Evolutionary conservation across 2,329 filamentous ascomycete species (phyloP).

Genomic region (Stagonosporopsis tanaceti): DNA sequence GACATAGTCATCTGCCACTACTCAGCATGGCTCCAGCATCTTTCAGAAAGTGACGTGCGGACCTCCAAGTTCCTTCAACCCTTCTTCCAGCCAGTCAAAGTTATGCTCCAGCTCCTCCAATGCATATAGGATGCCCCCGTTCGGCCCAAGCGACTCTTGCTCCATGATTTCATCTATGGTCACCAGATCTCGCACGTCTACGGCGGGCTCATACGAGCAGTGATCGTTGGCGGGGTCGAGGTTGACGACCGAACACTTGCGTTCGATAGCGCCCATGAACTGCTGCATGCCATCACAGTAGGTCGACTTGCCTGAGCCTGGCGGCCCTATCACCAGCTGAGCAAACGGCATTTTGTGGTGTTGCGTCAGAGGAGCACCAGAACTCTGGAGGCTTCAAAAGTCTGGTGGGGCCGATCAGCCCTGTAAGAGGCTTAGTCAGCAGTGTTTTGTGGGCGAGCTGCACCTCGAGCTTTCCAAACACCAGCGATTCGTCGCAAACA

Average conservation of each 20-base stretch:
- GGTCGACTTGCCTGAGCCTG: slow-evolving; percentile 94
- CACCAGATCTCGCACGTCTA: slow-evolving; percentile 89
- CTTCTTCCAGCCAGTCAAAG: slow-evolving; percentile 87
- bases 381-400: slow-evolving; percentile 1
- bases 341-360: slow-evolving; percentile 61
- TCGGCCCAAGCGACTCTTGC: slow-evolving; percentile 87
- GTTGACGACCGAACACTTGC: slow-evolving; percentile 94
- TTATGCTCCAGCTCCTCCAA: slow-evolving; percentile 95
- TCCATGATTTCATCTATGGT: slow-evolving; percentile 96
- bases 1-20: slow-evolving; percentile 77
- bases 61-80: slow-evolving; percentile 76
- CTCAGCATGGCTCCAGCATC: slow-evolving; percentile 20
- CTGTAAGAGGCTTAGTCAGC: slow-evolving; percentile 13
- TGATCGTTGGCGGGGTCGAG: slow-evolving; percentile 96
- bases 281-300: slow-evolving; percentile 99
- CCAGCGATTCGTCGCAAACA: slow-evolving; percentile 7
- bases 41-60: slow-evolving; percentile 19
- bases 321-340: slow-evolving; percentile 93
- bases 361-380: slow-evolving; percentile 5
- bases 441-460: slow-evolving; percentile 24
- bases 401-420: slow-evolving; percentile 16
- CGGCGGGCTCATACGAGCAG: slow-evolving; percentile 84
- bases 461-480: slow-evolving; percentile 24
- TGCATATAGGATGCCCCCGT: slow-evolving; percentile 90
- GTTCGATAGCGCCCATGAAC: slow-evolving; percentile 93